Evolutionary conservation across 176 grass and related monocot genomes (phyloP).

Genomic region (Ensete ventricosum): DNA sequence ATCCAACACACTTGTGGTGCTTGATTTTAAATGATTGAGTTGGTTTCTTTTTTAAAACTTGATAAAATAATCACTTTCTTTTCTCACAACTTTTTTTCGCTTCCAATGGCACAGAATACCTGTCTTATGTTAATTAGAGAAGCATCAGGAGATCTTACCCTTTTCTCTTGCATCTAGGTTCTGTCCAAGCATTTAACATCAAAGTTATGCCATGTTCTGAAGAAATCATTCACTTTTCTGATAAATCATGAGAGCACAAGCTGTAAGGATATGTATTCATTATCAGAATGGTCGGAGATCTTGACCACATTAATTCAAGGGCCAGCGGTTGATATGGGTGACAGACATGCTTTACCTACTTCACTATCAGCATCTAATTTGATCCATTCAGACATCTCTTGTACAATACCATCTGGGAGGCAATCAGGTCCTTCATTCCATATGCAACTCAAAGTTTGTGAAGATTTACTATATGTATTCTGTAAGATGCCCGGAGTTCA

Average conservation of each 20-base stretch:
- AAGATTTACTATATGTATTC: conserved; percentile 56
- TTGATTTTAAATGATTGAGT: not conserved
- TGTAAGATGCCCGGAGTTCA: conserved; percentile 59
- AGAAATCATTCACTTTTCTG: conserved; percentile 43
- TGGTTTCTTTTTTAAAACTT: not conserved
- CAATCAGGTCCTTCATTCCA: conserved; percentile 23
- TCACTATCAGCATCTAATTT: conserved; percentile 7
- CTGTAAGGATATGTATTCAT: conserved; percentile 34
- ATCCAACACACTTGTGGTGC: not conserved
- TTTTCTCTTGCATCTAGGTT: conserved; percentile 31
- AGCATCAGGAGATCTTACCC: not conserved
- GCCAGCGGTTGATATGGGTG: conserved; percentile 21
- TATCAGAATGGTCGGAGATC: conserved; percentile 62
- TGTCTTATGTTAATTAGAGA: not conserved
- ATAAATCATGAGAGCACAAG: conserved; percentile 27
- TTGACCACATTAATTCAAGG: conserved; percentile 32
- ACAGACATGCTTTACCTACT: conserved; percentile 20
- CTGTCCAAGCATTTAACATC: conserved; percentile 59
- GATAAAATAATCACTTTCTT: not conserved
- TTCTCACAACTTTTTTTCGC: not conserved
- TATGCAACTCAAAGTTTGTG: conserved; percentile 46
- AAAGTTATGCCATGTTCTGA: conserved; percentile 51
- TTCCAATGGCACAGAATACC: not conserved
- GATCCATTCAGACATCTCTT: not conserved
- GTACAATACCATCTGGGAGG: not conserved